phyloP scores from a whole-genome alignment of 176 grass and related monocot genomes.

The Cenchrus fungigraminus region DNA sequence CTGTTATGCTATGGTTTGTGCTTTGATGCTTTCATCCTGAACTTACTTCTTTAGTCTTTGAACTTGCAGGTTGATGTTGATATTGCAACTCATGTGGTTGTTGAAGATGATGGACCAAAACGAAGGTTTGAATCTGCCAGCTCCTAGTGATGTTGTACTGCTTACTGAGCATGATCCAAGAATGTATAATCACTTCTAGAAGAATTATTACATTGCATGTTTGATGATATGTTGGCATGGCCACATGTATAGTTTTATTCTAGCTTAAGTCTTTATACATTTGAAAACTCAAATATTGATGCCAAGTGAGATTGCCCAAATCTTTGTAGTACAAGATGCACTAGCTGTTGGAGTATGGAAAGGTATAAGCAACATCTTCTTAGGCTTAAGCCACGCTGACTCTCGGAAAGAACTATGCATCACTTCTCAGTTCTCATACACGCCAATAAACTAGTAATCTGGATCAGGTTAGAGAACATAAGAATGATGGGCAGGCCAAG shows the following conservation, averaged over 20 bases:
- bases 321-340: neutral
- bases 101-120: constrained; percentile 93
- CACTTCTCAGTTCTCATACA: neutral
- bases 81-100: constrained; percentile 77
- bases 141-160: constrained; percentile 28
- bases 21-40: neutral
- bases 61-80: constrained; percentile 75
- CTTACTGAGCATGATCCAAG: constrained; percentile 37
- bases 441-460: neutral
- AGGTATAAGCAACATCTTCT: neutral
- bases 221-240: constrained; percentile 16
- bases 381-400: neutral
- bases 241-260: constrained; percentile 1
- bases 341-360: neutral
- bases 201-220: constrained; percentile 11
- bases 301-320: neutral
- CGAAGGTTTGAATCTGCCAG: constrained; percentile 64
- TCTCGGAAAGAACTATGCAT: neutral
- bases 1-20: neutral
- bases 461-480: neutral
- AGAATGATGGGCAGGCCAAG: no score
- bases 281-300: constrained; percentile 11
- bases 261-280: neutral
- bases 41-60: constrained; percentile 38
- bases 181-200: neutral